Conservation (phyloP, 257 asterid species). For the Petunia secreta region DNA sequence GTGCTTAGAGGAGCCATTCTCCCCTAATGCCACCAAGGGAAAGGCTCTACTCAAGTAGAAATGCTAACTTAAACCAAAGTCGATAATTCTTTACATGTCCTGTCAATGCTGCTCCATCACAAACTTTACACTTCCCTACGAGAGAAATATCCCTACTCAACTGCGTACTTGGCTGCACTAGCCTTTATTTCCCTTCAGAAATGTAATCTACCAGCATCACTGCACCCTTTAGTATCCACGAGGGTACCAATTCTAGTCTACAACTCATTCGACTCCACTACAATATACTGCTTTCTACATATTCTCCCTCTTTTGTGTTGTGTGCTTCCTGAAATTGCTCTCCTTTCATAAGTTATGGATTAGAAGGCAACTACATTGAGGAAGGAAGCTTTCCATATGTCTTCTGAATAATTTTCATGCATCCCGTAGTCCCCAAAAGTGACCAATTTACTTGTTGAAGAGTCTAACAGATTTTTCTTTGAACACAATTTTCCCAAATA, state of each 20-base stretch:
- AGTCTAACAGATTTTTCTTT: background rate
- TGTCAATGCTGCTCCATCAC: background rate
- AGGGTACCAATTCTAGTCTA: background rate
- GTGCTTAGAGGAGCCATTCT: background rate
- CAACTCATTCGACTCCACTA: background rate
- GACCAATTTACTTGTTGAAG: background rate
- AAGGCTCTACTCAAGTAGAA: background rate
- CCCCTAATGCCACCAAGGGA: background rate
- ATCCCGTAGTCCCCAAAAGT: background rate
- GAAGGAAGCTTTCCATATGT: conserved; percentile 17
- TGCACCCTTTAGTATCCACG: background rate
- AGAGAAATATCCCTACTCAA: background rate
- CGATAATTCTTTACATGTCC: background rate
- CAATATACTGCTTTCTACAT: background rate
- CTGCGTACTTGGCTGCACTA: background rate
- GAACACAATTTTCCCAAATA: conserved; percentile 1
- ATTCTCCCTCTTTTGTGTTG: background rate
- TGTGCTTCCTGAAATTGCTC: conserved; percentile 5
- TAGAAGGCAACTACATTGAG: background rate
- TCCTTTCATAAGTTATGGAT: conserved; percentile 5
- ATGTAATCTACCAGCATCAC: background rate
- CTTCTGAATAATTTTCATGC: background rate
- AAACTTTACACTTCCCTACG: background rate
- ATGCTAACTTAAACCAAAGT: background rate
- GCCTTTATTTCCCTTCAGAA: background rate